phyloP scores from a whole-genome alignment of 768 basidiomycete species.

The Lactarius pseudohatsudake region DNA sequence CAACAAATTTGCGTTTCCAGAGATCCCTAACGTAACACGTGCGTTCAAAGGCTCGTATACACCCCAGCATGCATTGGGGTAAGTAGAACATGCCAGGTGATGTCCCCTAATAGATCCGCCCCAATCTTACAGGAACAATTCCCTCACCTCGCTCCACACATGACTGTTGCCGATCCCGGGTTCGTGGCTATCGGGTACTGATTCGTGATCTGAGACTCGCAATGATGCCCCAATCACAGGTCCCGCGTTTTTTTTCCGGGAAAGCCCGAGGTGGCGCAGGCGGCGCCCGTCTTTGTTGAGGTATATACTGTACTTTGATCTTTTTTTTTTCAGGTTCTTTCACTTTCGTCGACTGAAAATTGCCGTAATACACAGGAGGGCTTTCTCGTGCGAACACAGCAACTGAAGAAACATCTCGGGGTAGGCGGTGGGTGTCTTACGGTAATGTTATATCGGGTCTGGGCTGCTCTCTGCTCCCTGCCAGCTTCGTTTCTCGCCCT shows the following conservation, averaged over 20 bases:
- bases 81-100: neutral
- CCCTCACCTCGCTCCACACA: neutral
- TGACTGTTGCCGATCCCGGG: neutral
- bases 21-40: neutral
- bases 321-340: neutral
- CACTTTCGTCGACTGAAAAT: neutral
- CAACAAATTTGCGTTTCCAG: neutral
- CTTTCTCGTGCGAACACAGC: neutral
- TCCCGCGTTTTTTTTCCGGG: neutral
- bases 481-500: neutral
- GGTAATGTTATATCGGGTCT: neutral
- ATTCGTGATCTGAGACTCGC: neutral
- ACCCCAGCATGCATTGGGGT: neutral
- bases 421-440: neutral
- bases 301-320: neutral
- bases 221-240: neutral
- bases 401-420: neutral
- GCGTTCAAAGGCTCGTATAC: neutral
- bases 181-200: neutral
- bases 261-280: conserved; percentile 7
- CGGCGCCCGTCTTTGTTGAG: neutral
- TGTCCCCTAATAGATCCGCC: conserved; percentile 5
- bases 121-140: neutral
- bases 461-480: neutral
- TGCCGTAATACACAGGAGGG: neutral